These are phyloP conservation scores for Monosporascus sp. DNA, from an alignment of 2,329 filamentous ascomycete species.

Conservation along the genomic window DNA sequence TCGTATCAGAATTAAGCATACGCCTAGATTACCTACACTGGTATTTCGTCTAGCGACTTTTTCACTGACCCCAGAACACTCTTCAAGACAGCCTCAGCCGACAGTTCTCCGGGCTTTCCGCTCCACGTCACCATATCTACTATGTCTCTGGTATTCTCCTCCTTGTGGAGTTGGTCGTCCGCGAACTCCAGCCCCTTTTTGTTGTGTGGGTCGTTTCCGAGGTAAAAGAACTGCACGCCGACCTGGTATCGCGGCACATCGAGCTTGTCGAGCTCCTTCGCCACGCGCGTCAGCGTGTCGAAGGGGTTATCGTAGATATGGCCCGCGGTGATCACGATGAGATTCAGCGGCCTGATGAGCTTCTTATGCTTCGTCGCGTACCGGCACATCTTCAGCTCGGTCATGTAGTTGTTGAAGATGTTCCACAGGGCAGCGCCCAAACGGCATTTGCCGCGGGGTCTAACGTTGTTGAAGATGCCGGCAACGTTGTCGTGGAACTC, in stretches of 20 bases:
- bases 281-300: conserved; percentile 51
- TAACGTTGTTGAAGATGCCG: conserved; percentile 21
- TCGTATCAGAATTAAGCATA: background rate
- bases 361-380: background rate
- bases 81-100: conserved; percentile 59
- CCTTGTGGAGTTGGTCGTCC: conserved; percentile 54
- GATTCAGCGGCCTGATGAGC: conserved; percentile 55
- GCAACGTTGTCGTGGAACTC: conserved; percentile 23
- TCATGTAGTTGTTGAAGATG: conserved; percentile 17
- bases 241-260: conserved; percentile 63
- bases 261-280: conserved; percentile 55
- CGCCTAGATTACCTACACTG: conserved; percentile 1
- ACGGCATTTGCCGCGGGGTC: conserved; percentile 14
- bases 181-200: conserved; percentile 52
- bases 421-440: conserved; percentile 12
- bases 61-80: conserved; percentile 57
- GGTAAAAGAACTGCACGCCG: conserved; percentile 72
- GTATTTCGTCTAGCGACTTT: conserved; percentile 16
- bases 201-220: conserved; percentile 58
- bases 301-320: conserved; percentile 62
- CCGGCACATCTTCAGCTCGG: conserved; percentile 3
- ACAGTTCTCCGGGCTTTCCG: conserved; percentile 36
- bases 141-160: conserved; percentile 58
- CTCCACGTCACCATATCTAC: conserved; percentile 68
- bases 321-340: conserved; percentile 72